phyloP scores from a whole-genome alignment of 805 yeast species.

The Candida methanosorbosa region DNA sequence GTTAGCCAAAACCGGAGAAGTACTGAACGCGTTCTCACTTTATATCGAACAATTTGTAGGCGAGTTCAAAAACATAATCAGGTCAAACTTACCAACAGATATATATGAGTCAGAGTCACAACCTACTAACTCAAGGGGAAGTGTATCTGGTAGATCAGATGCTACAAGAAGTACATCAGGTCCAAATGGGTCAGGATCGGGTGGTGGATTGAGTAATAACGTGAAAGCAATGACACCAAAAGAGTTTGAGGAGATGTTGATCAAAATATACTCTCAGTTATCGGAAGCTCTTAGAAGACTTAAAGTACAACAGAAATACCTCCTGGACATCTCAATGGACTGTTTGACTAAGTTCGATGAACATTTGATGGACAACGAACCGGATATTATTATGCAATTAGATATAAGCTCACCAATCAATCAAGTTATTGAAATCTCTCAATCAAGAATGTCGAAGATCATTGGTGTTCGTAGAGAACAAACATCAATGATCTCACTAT shows the following conservation, averaged over 20 bases:
- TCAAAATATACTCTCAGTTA: conserved; percentile 48
- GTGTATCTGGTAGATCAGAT: conserved; percentile 19
- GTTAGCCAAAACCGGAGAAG: conserved; percentile 51
- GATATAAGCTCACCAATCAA: conserved; percentile 62
- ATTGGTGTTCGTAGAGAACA: conserved; percentile 71
- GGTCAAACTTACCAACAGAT: conserved; percentile 51
- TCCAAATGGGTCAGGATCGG: conserved; percentile 14
- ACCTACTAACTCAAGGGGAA: conserved; percentile 5
- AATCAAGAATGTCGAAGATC: conserved; percentile 68
- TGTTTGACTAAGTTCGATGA: conserved; percentile 24
- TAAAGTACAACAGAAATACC: conserved; percentile 67
- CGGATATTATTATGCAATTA: conserved; percentile 42
- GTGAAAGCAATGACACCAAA: conserved; percentile 61
- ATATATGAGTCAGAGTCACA: conserved; percentile 9
- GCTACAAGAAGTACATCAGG: conserved; percentile 16
- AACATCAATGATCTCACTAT: conserved; percentile 45
- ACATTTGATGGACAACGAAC: conserved; percentile 19
- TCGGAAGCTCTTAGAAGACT: conserved; percentile 70
- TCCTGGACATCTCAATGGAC: conserved; percentile 62
- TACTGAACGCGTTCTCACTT: conserved; percentile 49
- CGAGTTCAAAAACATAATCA: conserved; percentile 68
- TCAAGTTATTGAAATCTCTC: conserved; percentile 62
- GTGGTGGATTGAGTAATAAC: conserved; percentile 23
- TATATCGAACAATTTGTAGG: conserved; percentile 63
- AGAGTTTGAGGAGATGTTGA: conserved; percentile 69